A percentile compares a stretch with the other conserved stretches of the same genome.
Evolutionary conservation across 495 filamentous ascomycete species (phyloP).

Genomic region (Aspergillus homomorphus): DNA sequence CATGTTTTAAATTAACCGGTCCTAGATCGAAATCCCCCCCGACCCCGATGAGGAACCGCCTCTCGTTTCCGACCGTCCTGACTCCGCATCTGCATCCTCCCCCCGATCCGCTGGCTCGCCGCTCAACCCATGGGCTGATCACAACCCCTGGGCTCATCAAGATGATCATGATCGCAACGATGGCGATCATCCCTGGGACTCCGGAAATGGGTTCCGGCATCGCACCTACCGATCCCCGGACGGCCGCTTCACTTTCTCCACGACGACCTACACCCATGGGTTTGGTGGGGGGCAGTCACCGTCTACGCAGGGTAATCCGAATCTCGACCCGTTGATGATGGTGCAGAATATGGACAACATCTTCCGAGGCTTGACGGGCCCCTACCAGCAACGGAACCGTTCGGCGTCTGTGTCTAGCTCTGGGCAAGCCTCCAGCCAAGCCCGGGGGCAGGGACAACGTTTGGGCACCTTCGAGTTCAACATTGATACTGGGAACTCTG

Average conservation of each 20-base stretch:
- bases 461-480: slow-evolving; percentile 13
- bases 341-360: slow-evolving; percentile 33
- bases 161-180: slow-evolving; percentile 24
- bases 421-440: neutral
- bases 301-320: slow-evolving; percentile 13
- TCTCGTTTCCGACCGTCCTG: slow-evolving; percentile 16
- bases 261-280: slow-evolving; percentile 31
- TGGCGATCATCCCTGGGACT: slow-evolving; percentile 16
- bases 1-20: slow-evolving; percentile 28
- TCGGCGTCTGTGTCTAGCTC: neutral
- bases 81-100: slow-evolving; percentile 5
- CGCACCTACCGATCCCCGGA: slow-evolving; percentile 48
- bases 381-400: slow-evolving; percentile 16
- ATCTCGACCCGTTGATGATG: slow-evolving; percentile 29
- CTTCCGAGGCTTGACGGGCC: slow-evolving; percentile 28
- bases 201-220: slow-evolving; percentile 32
- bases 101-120: slow-evolving; percentile 21
- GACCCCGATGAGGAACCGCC: slow-evolving; percentile 24
- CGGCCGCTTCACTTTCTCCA: slow-evolving; percentile 40
- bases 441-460: neutral
- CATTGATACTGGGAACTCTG: slow-evolving; percentile 13
- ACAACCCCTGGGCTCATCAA: slow-evolving; percentile 38
- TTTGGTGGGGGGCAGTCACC: slow-evolving; percentile 21
- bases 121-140: slow-evolving; percentile 31
- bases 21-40: slow-evolving; percentile 39